Evolutionary conservation across 768 basidiomycete genomes (phyloP).

Genomic region (Xanthoconium stramineum): DNA sequence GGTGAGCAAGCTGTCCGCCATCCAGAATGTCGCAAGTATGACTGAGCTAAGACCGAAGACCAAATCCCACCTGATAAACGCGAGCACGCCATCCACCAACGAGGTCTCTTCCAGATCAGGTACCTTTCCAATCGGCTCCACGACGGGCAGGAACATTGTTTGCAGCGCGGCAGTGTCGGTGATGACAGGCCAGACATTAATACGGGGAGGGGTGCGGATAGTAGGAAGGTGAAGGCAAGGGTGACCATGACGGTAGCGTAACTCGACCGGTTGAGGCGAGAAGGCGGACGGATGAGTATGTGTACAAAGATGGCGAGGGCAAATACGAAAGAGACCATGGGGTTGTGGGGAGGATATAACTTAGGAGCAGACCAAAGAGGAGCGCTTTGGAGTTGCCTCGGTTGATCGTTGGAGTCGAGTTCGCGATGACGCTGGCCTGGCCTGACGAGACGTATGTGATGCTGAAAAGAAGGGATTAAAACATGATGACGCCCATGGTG

Average conservation of each 20-base stretch:
- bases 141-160: conserved; percentile 13
- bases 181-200: conserved; percentile 18
- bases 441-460: conserved; percentile 32
- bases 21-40: conserved; percentile 49
- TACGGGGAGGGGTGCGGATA: conserved; percentile 27
- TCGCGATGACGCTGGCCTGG: neutral
- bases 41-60: conserved; percentile 38
- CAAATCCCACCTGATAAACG: conserved; percentile 54
- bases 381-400: conserved; percentile 50
- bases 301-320: conserved; percentile 41
- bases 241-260: conserved; percentile 20
- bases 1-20: conserved; percentile 34
- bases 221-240: conserved; percentile 15
- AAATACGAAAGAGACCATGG: conserved; percentile 41
- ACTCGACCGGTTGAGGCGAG: conserved; percentile 15
- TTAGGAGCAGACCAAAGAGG: conserved; percentile 45
- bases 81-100: conserved; percentile 17
- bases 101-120: neutral
- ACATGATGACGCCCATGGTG: conserved; percentile 40
- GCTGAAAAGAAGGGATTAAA: conserved; percentile 49
- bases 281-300: conserved; percentile 35
- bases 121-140: too few species aligned
- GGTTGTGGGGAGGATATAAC: conserved; percentile 43
- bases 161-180: conserved; percentile 2
- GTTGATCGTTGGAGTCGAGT: conserved; percentile 30